These are phyloP conservation scores for Marasmius sp. DNA, from an alignment of 1,284 basidiomycete genomes.

Conservation along the genomic window DNA sequence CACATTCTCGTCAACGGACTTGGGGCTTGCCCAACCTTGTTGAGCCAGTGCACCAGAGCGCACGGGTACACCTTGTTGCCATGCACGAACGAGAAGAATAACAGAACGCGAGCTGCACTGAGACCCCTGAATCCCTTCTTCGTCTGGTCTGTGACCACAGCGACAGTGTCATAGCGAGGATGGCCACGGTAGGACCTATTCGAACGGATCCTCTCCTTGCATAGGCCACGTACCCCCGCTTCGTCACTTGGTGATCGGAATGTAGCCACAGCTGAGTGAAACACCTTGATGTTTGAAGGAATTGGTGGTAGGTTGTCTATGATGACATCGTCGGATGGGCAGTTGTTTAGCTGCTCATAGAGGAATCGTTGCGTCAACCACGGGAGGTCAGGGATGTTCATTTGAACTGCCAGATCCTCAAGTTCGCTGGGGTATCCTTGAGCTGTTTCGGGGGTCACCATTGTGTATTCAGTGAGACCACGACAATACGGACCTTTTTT, in stretches of 20 bases:
- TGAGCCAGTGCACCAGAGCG: not conserved
- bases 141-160: not conserved
- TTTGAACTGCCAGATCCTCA: not conserved
- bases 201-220: slow-evolving; percentile 22
- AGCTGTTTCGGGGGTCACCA: not conserved
- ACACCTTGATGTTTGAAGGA: slow-evolving; percentile 17
- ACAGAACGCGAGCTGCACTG: slow-evolving; percentile 1
- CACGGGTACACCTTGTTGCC: not conserved
- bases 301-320: not conserved
- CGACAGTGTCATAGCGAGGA: slow-evolving; percentile 11
- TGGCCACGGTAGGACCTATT: slow-evolving; percentile 17
- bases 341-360: slow-evolving; percentile 13
- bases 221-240: slow-evolving; percentile 24
- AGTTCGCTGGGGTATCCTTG: not conserved
- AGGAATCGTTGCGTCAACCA: slow-evolving; percentile 14
- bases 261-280: slow-evolving; percentile 24
- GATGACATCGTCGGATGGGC: not conserved
- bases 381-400: slow-evolving; percentile 9
- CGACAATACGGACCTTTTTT: not conserved
- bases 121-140: slow-evolving; percentile 9
- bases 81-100: not conserved
- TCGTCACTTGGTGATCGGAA: slow-evolving; percentile 32
- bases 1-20: not conserved
- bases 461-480: not conserved
- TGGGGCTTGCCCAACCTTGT: not conserved